Base-by-base conservation (phyloP, 1,139 yeast species). In the Pichia inconspicua region DNA sequence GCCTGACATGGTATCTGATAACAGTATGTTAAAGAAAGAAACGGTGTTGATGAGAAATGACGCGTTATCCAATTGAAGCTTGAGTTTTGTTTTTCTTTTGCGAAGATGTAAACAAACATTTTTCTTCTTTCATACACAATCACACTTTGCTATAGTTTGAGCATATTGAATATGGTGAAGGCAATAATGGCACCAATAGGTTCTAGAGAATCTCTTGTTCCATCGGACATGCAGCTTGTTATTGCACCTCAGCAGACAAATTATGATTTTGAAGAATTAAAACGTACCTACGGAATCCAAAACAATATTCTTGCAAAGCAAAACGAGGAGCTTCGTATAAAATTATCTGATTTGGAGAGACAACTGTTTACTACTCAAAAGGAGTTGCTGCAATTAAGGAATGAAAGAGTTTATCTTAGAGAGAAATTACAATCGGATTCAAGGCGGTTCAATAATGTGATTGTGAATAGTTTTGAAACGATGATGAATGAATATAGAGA, bases 281-380 rank as follows among this genome's bases (percentile, higher is more conserved):
- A 48, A 35, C 55, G 62, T 34, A 66, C 66, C 44, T 68, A 69
- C 49, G 54, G 66, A 25, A 55, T 58, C 11, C 82, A 81, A 58
- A 81, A 81, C 61, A 69, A 69, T 51, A 71, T 75, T 19, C 63
- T 82, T 38, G 84, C 84, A 0, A 74, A 72, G 54, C 75, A 74
- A 48, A 81, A 80, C 59, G 72, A 80, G 8, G 61, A 71, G 25
- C 65, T 82, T 60, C 66, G 73, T 66, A 58, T 71, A 35, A 75
- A 70, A 52, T 67, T 82, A 17, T 64, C 73, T 2, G 78, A 73
- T 28, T 62, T 82, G 62, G 86, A 82, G 58, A 57, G 63, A 14
- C 73, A 68, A 51, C 60, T 77, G 25, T 67, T 73, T 41, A 73
- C 70, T 25, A 61, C 75, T 51, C 70, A 76, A 15, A 70, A 68